Evolutionary conservation across 495 filamentous ascomycete species (phyloP).

Genomic region (Lepraria neglecta): DNA sequence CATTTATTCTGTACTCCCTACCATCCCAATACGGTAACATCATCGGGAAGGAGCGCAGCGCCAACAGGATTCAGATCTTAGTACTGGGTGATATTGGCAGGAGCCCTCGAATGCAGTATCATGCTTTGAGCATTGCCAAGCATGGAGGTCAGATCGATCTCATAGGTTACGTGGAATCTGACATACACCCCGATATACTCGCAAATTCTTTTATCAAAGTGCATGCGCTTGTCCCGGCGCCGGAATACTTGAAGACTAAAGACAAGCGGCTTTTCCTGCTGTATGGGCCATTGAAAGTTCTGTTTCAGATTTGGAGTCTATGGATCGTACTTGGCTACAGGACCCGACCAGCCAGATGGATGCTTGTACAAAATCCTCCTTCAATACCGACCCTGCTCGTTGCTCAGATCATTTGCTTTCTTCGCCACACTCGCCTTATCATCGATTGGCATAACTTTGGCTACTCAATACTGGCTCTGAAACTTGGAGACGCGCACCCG

Average conservation of each 20-base stretch:
- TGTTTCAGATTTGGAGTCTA: conserved; percentile 69
- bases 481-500: conserved; percentile 57
- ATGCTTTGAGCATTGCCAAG: conserved; percentile 86
- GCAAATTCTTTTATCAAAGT: conserved; percentile 59
- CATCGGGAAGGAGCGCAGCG: conserved; percentile 22
- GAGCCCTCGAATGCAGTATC: conserved; percentile 97
- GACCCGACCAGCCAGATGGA: conserved; percentile 65
- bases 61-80: conserved; percentile 66
- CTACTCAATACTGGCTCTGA: conserved; percentile 81
- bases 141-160: conserved; percentile 75
- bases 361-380: conserved; percentile 91
- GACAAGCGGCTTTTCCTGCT: conserved; percentile 73
- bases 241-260: conserved; percentile 55
- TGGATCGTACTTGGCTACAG: conserved; percentile 65
- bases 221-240: conserved; percentile 57
- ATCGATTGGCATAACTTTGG: conserved; percentile 99
- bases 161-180: conserved; percentile 74
- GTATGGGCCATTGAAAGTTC: conserved; percentile 75
- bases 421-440: conserved; percentile 74
- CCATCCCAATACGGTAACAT: conserved; percentile 45
- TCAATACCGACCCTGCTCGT: conserved; percentile 85
- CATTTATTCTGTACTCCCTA: conserved; percentile 44
- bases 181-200: conserved; percentile 68
- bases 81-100: conserved; percentile 97
- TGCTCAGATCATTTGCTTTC: conserved; percentile 61